Base-by-base conservation (phyloP, 257 asterid species). In the Solanum piurae region DNA sequence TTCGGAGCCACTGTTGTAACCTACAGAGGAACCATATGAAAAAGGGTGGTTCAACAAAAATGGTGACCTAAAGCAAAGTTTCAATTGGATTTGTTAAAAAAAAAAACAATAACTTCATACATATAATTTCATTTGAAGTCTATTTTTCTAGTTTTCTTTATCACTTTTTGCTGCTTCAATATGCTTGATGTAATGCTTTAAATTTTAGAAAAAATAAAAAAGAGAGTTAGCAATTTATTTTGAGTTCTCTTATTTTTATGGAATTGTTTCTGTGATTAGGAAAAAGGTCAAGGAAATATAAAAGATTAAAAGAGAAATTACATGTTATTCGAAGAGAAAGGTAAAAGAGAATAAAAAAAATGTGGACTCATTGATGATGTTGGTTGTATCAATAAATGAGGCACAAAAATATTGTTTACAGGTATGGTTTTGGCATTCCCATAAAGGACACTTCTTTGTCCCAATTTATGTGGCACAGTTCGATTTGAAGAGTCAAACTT, bases 1-100 rank as follows among this genome's bases (percentile, higher is more conserved):
- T 91, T 11, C 98, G 97, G 72, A 94, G 83, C 99, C 99, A 97
- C 90, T 97, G 99, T 90, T 92, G 98, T 94, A 97, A 91, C 99
- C 99, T 97, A 91, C 88, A 89, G 91, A 92, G 73, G 89, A 72
- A 87, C 84, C 42, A 40, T 36, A 89, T 86, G 55, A 72, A 34
- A 38, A 18, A 18, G 79, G 27, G 42, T 11, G 8, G 44, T 18
- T 72, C 25, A 72, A 34, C 76, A 69, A 16, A 34, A 33, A 72
- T 33, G 79, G 27, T 33, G 44, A 37, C 79, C 44, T 33, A 33
- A 71, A 34, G 44, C 44, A 18, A 72, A 72, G 36, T 33, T 72
- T 34, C 44, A 72, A 7, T 34, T 38, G 37, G 44, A 72, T 69
- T 34, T 31, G 40, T 31, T 66, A 25, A 31, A 31, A 31, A 25